Percentiles rank a stretch among this genome's conserved stretches.
Conservation (phyloP, 2,329 filamentous ascomycete species). For the Domatiomyces globalis region DNA sequence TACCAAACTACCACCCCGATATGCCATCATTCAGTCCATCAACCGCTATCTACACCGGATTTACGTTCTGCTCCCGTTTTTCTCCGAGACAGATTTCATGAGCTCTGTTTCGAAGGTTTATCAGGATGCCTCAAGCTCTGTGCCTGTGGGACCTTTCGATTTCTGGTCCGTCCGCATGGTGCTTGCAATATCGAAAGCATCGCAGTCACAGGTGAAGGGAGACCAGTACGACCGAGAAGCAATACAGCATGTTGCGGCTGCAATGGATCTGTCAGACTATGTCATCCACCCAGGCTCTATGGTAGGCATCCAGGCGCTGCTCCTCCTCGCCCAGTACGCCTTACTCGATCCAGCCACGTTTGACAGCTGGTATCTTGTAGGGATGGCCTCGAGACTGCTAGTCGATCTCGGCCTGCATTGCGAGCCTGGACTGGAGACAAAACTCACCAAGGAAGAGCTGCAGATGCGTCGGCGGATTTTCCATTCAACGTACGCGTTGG, state of each 20-base stretch:
- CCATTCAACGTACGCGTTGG: constrained; percentile 78
- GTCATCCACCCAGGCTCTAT: constrained; percentile 76
- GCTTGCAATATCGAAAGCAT: constrained; percentile 64
- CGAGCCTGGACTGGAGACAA: constrained; percentile 60
- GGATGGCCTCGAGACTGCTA: constrained; percentile 73
- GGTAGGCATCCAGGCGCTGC: constrained; percentile 70
- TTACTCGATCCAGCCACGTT: constrained; percentile 83
- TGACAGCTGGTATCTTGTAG: constrained; percentile 86
- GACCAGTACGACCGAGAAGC: constrained; percentile 50
- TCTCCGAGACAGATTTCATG: constrained; percentile 65
- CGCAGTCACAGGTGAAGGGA: constrained; percentile 52
- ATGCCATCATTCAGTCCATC: constrained; percentile 53
- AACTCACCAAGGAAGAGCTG: constrained; percentile 53
- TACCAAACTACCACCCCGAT: constrained; percentile 55
- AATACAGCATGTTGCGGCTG: constrained; percentile 47
- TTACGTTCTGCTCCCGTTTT: constrained; percentile 66
- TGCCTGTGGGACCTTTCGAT: constrained; percentile 45
- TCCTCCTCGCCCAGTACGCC: constrained; percentile 77
- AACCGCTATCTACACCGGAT: constrained; percentile 77
- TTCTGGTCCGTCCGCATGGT: constrained; percentile 83
- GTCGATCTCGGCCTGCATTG: constrained; percentile 88
- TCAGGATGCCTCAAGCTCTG: constrained; percentile 31
- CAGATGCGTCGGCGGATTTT: constrained; percentile 74
- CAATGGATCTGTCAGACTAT: constrained; percentile 63
- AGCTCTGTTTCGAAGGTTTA: constrained; percentile 72